Evolutionary conservation across 208 protist species (phyloP).

Genomic region (Leishmania turanica): DNA sequence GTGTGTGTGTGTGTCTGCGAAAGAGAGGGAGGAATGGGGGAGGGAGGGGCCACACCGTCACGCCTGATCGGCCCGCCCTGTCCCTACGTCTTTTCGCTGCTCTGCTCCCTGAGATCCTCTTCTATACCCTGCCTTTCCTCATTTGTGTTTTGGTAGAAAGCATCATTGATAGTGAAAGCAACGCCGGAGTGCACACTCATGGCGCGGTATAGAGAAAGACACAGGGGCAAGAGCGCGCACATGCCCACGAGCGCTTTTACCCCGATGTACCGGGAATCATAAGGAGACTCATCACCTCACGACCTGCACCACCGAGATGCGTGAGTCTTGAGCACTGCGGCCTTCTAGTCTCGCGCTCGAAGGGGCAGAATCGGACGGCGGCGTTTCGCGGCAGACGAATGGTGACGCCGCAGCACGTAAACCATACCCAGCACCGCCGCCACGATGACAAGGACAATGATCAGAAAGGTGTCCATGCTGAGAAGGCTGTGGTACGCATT

Average conservation of each 20-base stretch:
- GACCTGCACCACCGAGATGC: not conserved
- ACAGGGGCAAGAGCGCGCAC: not conserved
- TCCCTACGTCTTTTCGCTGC: not conserved
- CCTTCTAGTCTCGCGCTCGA: constrained; percentile 14
- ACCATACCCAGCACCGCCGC: constrained; percentile 21
- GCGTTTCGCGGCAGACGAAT: not conserved
- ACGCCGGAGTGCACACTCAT: not conserved
- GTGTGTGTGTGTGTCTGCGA: not conserved
- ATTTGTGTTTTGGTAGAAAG: not conserved
- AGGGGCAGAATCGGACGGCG: constrained; percentile 24
- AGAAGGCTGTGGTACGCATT: constrained; percentile 15
- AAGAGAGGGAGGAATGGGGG: not conserved
- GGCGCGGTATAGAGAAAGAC: not conserved
- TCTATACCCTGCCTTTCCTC: not conserved
- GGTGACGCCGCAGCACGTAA: constrained; percentile 22
- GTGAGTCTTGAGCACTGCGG: not conserved
- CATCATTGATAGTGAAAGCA: not conserved
- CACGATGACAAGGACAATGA: constrained; percentile 29
- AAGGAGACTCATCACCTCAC: not conserved
- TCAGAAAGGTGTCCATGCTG: constrained; percentile 30
- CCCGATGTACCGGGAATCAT: not conserved
- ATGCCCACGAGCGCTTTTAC: too few species aligned
- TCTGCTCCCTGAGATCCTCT: not conserved
- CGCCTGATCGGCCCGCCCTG: not conserved
- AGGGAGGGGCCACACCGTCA: not conserved